These are phyloP conservation scores for Phoma sp. DNA, from an alignment of 2,329 filamentous ascomycete species.

Conservation along the genomic window DNA sequence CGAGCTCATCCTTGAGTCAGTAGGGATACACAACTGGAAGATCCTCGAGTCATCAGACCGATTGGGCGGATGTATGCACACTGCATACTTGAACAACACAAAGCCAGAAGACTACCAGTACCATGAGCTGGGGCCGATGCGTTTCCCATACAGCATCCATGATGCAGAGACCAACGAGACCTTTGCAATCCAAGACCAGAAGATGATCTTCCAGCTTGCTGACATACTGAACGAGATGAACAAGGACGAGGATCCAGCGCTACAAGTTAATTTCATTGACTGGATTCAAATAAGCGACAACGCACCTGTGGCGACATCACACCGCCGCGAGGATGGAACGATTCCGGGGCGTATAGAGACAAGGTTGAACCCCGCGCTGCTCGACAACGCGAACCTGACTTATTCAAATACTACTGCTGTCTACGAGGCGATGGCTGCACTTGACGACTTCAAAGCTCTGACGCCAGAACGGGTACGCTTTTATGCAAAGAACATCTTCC, in stretches of 20 bases:
- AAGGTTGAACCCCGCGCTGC: constrained; percentile 4
- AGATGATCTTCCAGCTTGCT: constrained; percentile 67
- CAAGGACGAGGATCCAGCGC: constrained; percentile 49
- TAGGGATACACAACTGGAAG: constrained; percentile 64
- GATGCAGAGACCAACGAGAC: constrained; percentile 60
- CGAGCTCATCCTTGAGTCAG: constrained; percentile 46
- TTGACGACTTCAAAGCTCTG: constrained; percentile 24
- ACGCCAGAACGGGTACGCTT: constrained; percentile 39
- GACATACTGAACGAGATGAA: constrained; percentile 67
- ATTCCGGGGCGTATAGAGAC: constrained; percentile 20
- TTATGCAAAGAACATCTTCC: constrained; percentile 53
- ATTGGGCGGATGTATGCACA: constrained; percentile 69
- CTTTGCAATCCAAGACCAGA: constrained; percentile 64
- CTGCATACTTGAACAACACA: constrained; percentile 64
- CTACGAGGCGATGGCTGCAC: constrained; percentile 20
- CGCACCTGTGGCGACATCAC: constrained; percentile 48
- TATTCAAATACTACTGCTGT: constrained; percentile 21
- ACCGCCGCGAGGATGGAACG: constrained; percentile 21
- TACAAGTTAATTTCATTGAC: constrained; percentile 64
- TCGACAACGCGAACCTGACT: constrained; percentile 20
- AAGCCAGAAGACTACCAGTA: constrained; percentile 67
- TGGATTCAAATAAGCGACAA: constrained; percentile 65
- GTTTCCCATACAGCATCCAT: constrained; percentile 61
- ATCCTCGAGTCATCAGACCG: constrained; percentile 67
- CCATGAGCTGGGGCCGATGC: constrained; percentile 70